phyloP scores from a whole-genome alignment of 257 asterid species.

The Ballota nigra region DNA sequence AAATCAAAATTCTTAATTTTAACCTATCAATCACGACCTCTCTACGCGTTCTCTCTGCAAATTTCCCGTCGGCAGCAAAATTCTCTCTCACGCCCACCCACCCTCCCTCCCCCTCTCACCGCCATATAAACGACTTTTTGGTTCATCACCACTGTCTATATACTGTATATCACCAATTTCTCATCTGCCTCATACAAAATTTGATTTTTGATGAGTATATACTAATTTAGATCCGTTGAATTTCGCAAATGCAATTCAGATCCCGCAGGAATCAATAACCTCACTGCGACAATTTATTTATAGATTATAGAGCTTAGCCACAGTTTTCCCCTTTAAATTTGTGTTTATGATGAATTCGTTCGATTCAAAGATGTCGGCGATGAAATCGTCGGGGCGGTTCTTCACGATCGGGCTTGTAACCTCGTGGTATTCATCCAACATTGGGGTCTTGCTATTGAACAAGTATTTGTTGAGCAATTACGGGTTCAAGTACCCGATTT shows the following conservation, averaged over 20 bases:
- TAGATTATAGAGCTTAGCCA: conserved; percentile 7
- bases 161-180: conserved; percentile 12
- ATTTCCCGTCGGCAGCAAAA: conserved; percentile 29
- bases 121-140: conserved; percentile 1
- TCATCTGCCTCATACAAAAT: background rate
- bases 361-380: conserved; percentile 32
- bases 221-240: conserved; percentile 26
- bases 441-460: conserved; percentile 76
- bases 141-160: conserved; percentile 13
- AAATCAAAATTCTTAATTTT: background rate
- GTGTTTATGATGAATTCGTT: conserved; percentile 16
- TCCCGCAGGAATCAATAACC: conserved; percentile 20
- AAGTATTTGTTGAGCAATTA: conserved; percentile 83
- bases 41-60: conserved; percentile 20
- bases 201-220: background rate
- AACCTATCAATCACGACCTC: conserved; percentile 12
- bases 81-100: background rate
- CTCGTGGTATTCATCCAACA: conserved; percentile 85
- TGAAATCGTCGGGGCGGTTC: conserved; percentile 56
- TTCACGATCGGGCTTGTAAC: conserved; percentile 77
- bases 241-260: conserved; percentile 31
- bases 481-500: conserved; percentile 87
- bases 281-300: conserved; percentile 9
- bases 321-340: background rate
- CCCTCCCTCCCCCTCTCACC: background rate